Conservation (phyloP, 2,329 filamentous ascomycete species). For the Shiraia sp. region DNA sequence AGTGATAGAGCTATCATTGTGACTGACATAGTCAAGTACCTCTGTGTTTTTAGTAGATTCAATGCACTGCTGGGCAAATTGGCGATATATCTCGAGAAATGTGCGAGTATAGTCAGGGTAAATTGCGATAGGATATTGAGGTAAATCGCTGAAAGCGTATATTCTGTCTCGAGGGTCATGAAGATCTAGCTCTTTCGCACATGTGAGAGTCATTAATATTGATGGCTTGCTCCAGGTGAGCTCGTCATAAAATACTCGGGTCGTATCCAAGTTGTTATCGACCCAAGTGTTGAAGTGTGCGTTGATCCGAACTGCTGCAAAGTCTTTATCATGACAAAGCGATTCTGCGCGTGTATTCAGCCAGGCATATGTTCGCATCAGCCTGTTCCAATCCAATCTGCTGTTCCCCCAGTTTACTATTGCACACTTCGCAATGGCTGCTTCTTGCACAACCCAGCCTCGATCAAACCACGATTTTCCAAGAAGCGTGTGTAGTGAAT, state of each 20-base stretch:
- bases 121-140: neutral
- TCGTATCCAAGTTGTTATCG: neutral
- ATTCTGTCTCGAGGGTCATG: slow-evolving; percentile 8
- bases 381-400: slow-evolving; percentile 1
- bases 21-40: slow-evolving; percentile 6
- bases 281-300: neutral
- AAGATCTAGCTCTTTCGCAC: slow-evolving; percentile 3
- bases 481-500: neutral
- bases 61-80: slow-evolving; percentile 6
- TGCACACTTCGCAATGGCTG: neutral
- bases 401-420: slow-evolving; percentile 4
- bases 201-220: slow-evolving; percentile 5
- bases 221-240: neutral
- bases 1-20: neutral
- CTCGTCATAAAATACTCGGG: neutral
- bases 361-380: slow-evolving; percentile 1
- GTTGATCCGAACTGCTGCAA: neutral
- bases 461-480: slow-evolving; percentile 4
- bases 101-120: slow-evolving; percentile 5
- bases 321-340: neutral
- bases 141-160: slow-evolving; percentile 12
- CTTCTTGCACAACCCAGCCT: slow-evolving; percentile 8
- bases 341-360: neutral
- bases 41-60: neutral
- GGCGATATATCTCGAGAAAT: slow-evolving; percentile 4